phyloP scores from a whole-genome alignment of 2,329 filamentous ascomycete species.

The Macrophomina pseudophaseolina region DNA sequence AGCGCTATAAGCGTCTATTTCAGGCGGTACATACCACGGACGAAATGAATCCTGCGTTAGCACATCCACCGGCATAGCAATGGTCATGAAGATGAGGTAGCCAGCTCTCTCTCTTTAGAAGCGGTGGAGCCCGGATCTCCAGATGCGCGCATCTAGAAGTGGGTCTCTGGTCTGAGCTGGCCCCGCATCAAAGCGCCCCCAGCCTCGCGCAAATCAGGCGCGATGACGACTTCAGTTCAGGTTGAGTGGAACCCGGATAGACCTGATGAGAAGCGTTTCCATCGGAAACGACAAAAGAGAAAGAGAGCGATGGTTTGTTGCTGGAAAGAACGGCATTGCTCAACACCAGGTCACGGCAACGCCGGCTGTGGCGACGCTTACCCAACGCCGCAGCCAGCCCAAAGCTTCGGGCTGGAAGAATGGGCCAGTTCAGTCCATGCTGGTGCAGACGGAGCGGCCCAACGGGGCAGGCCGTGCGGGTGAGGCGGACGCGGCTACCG shows the following conservation, averaged over 20 bases:
- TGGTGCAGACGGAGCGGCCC: background rate
- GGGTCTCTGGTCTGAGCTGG: background rate
- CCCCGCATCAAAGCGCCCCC: background rate
- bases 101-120: background rate
- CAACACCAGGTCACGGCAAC: background rate
- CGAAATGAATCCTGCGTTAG: no score
- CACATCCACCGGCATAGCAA: no score
- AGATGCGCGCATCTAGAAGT: background rate
- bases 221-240: background rate
- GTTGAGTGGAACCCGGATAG: background rate
- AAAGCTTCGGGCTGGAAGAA: background rate
- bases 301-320: background rate
- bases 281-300: background rate
- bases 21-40: no score
- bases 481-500: background rate
- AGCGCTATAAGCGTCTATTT: no score
- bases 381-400: background rate
- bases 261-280: background rate
- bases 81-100: no score
- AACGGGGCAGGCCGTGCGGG: background rate
- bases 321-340: background rate
- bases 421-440: no score
- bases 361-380: no score
- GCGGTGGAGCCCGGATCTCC: background rate
- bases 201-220: background rate